Evolutionary conservation across 257 asterid genomes (phyloP), one percentile per base, ranked within the genome.

Genomic region (Knoxia roxburghii): DNA sequence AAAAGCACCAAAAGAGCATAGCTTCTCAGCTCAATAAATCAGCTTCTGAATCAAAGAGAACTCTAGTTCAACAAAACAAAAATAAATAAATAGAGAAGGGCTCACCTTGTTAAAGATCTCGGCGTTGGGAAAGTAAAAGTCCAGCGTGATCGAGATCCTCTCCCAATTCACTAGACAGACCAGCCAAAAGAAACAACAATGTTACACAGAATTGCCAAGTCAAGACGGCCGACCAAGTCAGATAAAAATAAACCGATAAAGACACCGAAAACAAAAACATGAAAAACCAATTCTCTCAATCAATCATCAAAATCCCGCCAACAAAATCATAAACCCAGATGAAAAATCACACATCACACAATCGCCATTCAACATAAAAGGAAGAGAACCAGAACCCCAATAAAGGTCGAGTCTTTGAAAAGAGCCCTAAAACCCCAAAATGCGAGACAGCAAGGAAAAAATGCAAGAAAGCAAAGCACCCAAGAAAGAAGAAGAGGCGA

Each of bases 401-500:
- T 54, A 54, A 71, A 52, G 61, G 73, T 75, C 75, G 71, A 29
- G 68, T 69, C 78, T 67, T 53, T 55, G 52, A 67, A 72, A 82
- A 77, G 58, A 61, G 65, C 77, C 77, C 78, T 70, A 73, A 63
- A 69, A 72, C 61, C 79, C 69, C 73, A 82, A n/a, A 80, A 78
- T 78, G 90, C 81, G 73, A 72, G 84, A 82, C 86, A 83, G 85
- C 84, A 57, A 67, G 85, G n/a, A n/a, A 77, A 58, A 77, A 82
- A 73, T 70, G 80, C 82, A 61, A 55, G 65, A 54, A 35, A 59
- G 67, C 75, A 54, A 35, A 59, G 69, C 77, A 73, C 72, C 58
- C 72, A 79, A 79, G 68, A 69, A 64, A 60, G 75, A 78, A 62
- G 72, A 76, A 64, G 59, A 51, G 69, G 68, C 37, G 67, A 71